Base-by-base conservation (phyloP, 169 alveolate species). In the Plasmodium chabaudi region DNA sequence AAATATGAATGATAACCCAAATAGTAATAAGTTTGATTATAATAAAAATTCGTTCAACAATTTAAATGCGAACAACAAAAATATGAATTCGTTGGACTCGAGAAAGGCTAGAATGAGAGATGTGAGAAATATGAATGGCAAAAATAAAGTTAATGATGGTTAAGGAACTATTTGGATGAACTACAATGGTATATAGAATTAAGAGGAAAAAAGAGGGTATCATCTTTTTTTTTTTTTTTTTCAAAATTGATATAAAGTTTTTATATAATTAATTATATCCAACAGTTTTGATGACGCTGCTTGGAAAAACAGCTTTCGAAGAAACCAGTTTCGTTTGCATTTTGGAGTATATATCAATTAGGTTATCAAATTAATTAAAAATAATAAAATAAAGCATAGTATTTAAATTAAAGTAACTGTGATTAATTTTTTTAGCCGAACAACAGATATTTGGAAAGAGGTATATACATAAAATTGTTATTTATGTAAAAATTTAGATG, bases 31-130 rank as follows among this genome's bases (percentile, higher is more conserved):
- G 42, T 51, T 49, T 23, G 84, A 70, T 70, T 70, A 23, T 39
- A 49, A 70, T 57, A 70, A 51, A 39, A 51, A 51, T 51, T 5
- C 67, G 6, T 23, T 70, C 47, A 53, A 47, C 6, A 51, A 64
- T 67, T 63, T 77, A 19, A 42, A 44, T n/a, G 27, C 59, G 23
- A 53, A 53, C 7, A 77, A 64, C 39, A 77, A 77, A 27, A 42
- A 23, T 55, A 63, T 77, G 51, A 67, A 64, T 51, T 63, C 88
- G 15, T 6, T 77, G 55, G 88, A 77, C 51, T n/a, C 56, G 23
- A 55, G 75, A 49, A 77, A 64, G 34, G 56, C 77, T 27, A 59
- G 88, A n/a, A 77, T 77, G 88, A 77, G 75, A n/a, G 88, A 77
- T 13, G 51, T 77, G 60, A 77, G 88, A 77, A 77, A 60, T 44